Base-by-base conservation (phyloP, 495 filamentous ascomycete species). In the Massariosphaeria phaeospora region DNA sequence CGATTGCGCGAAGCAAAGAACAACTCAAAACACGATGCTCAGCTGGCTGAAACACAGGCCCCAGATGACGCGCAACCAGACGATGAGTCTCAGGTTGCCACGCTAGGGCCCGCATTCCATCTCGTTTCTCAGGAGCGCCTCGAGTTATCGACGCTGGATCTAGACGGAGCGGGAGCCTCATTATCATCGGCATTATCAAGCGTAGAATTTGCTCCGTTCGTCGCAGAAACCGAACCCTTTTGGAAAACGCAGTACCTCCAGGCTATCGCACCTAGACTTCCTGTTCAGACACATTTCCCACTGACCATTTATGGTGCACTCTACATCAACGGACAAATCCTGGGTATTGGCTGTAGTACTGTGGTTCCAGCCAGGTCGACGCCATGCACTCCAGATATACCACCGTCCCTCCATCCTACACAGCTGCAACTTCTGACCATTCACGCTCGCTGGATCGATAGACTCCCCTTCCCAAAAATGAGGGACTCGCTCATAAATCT, bases 391-490 rank as follows among this genome's bases (percentile, higher is more conserved):
- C 3, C 27, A 2, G 36, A 53, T 5, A 40, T 57, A 2, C 59
- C 59, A 12, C 20, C 25, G 4, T 12, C 55, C 2, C 42, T 63
- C 4, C 48, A 38, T 30, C 60, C 60, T 9, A 63, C 60, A 9
- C 3, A 13, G n/a, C 8, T 54, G 34, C 60, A 63, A 26, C 41
- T 55, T 20, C 40, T 26, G 5, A 52, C 34, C 15, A 52, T 51
- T 12, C 60, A 63, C 27, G 20, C 48, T 11, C 18, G 20, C 1
- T 63, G 42, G 35, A 53, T 63, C 20, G 60, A 63, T 31, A 33
- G 60, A 5, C 52, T 63, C 27, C 60, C 60, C 5, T 55, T 63
- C 20, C 47, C 60, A 18, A 50, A 39, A 20, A 43, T 63, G 45
- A 41, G 60, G n/a, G 41, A 63, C 17, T 49, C 48, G 24, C 13